A percentile compares a stretch with the other conserved stretches of the same genome.
phyloP scores from a whole-genome alignment of 257 asterid species.

The Nicotiana attenuata region DNA sequence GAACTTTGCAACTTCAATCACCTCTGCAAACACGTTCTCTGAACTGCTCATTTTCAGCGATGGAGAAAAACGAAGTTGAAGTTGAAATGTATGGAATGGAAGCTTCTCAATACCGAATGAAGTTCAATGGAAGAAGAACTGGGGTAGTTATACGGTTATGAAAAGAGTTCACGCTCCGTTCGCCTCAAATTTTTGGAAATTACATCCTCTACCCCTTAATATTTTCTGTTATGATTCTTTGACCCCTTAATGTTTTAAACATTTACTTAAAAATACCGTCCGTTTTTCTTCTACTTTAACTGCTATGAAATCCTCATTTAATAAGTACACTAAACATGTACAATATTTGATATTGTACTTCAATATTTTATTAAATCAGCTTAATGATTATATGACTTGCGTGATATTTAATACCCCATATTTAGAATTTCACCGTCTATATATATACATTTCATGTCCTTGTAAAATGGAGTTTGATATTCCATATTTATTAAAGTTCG shows the following conservation, averaged over 20 bases:
- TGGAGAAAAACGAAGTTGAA: not conserved
- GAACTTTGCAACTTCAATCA: constrained; percentile 36
- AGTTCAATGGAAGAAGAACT: not conserved
- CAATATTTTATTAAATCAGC: not conserved
- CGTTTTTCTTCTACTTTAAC: no score
- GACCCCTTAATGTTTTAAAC: not conserved
- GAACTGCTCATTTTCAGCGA: constrained; percentile 28
- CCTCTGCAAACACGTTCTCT: constrained; percentile 41
- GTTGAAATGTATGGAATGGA: not conserved
- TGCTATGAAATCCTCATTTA: not conserved
- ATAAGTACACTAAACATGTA: not conserved
- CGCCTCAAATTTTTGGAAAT: not conserved
- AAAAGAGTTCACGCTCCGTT: not conserved
- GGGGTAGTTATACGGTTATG: not conserved
- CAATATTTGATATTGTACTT: not conserved
- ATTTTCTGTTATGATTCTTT: not conserved
- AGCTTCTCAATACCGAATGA: not conserved
- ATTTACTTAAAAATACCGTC: not conserved
- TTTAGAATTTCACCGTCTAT: not conserved
- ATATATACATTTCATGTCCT: no score
- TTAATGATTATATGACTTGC: no score
- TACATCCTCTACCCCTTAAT: not conserved
- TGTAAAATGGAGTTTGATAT: no score
- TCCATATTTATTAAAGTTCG: not conserved
- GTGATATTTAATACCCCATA: not conserved